These are phyloP conservation scores for Metarhizium rileyi DNA, from an alignment of 2,329 filamentous ascomycete species.

Conservation along the genomic window DNA sequence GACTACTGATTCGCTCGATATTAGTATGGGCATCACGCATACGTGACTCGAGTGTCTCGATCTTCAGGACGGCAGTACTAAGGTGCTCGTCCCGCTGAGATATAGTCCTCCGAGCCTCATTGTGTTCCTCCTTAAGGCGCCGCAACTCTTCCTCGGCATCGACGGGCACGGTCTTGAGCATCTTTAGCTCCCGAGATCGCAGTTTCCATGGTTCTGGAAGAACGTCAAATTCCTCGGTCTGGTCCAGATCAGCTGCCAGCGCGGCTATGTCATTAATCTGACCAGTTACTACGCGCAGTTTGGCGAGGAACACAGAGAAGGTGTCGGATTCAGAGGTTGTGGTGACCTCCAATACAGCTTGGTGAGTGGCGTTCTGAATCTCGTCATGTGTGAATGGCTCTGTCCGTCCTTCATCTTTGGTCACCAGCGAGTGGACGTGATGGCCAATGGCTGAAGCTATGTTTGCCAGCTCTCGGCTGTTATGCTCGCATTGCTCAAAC, in stretches of 20 bases:
- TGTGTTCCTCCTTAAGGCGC: conserved; percentile 68
- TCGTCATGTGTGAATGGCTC: conserved; percentile 60
- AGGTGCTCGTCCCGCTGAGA: conserved; percentile 70
- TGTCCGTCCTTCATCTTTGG: conserved; percentile 58
- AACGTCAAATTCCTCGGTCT: conserved; percentile 71
- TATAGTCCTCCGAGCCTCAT: conserved; percentile 63
- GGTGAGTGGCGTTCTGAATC: conserved; percentile 52
- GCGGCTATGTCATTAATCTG: conserved; percentile 62
- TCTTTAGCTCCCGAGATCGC: conserved; percentile 70
- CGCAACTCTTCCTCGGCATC: conserved; percentile 81
- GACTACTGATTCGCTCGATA: conserved; percentile 55
- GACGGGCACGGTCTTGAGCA: conserved; percentile 68
- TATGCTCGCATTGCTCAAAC: conserved; percentile 61
- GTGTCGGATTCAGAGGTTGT: conserved; percentile 54
- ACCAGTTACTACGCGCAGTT: conserved; percentile 53
- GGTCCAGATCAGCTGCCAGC: conserved; percentile 59
- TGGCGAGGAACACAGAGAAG: conserved; percentile 57
- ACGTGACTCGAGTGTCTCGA: conserved; percentile 81
- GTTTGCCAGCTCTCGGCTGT: conserved; percentile 54
- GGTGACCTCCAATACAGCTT: conserved; percentile 38
- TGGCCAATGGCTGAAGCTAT: conserved; percentile 59
- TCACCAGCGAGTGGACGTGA: conserved; percentile 54
- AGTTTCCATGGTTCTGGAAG: conserved; percentile 72
- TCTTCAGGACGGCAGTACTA: conserved; percentile 82
- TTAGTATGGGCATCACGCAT: conserved; percentile 79